phyloP scores from a whole-genome alignment of 768 basidiomycete genomes.

The Pulveroboletus frians region DNA sequence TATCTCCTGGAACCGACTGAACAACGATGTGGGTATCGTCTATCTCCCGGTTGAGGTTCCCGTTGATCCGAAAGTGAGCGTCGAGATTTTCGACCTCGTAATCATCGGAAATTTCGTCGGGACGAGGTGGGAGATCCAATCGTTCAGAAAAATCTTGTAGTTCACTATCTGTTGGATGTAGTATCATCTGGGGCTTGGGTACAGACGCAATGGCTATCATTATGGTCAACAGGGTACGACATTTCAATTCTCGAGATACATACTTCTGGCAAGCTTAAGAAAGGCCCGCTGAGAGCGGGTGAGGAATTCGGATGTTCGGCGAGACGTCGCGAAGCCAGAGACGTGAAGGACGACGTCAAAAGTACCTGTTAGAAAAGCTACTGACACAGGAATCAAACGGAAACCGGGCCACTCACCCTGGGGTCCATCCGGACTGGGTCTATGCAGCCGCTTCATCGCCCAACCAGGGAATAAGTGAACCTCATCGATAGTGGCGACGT shows the following conservation, averaged over 20 bases:
- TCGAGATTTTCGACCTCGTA: conserved; percentile 54
- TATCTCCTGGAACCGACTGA: conserved; percentile 20
- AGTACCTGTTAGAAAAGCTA: conserved; percentile 31
- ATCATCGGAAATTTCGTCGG: conserved; percentile 56
- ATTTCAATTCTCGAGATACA: not conserved
- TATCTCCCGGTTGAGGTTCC: conserved; percentile 17
- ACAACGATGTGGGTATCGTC: conserved; percentile 12
- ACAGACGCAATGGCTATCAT: conserved; percentile 64
- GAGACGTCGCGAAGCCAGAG: conserved; percentile 69
- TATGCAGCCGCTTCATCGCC: conserved; percentile 54
- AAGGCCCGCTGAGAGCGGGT: conserved; percentile 76
- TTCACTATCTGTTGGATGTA: conserved; percentile 20
- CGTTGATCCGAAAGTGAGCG: conserved; percentile 38
- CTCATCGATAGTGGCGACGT: conserved; percentile 36
- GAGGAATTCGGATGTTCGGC: conserved; percentile 52
- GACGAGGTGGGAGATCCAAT: conserved; percentile 49
- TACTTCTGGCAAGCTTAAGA: conserved; percentile 73
- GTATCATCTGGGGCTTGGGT: conserved; percentile 47
- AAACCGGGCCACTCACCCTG: conserved; percentile 19
- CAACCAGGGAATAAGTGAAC: conserved; percentile 75
- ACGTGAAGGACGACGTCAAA: conserved; percentile 72
- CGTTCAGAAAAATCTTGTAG: conserved; percentile 24
- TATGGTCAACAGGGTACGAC: conserved; percentile 1
- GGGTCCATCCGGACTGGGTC: conserved; percentile 17
- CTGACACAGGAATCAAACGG: not conserved